These are phyloP conservation scores for Eucalyptus tenuipes DNA, from an alignment of 345 rosid species.

Conservation along the genomic window DNA sequence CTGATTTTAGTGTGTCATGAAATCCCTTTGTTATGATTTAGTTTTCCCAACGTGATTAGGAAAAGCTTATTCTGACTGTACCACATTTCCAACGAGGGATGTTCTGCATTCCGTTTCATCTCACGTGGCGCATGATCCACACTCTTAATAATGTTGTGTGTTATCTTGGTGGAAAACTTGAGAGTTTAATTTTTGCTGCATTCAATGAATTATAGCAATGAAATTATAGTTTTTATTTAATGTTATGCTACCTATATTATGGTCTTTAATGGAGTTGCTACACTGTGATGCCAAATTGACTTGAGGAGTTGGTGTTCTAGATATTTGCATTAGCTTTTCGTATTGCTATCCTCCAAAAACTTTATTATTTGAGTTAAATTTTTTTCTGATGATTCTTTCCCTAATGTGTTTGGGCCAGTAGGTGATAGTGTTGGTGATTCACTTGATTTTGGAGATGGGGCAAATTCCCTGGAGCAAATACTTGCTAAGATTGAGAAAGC, in stretches of 20 bases:
- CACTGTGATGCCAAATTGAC: not conserved
- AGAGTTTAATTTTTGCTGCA: not conserved
- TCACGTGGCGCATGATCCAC: not conserved
- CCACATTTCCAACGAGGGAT: not conserved
- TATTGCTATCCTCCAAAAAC: not conserved
- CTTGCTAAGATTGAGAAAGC: slow-evolving; percentile 51
- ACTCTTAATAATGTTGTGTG: not conserved
- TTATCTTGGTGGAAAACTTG: not conserved
- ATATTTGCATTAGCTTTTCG: not conserved
- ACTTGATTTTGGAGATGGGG: slow-evolving; percentile 30
- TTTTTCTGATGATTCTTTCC: not conserved
- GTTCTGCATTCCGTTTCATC: not conserved
- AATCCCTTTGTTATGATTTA: not conserved
- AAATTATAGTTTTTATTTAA: not conserved
- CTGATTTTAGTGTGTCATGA: not conserved
- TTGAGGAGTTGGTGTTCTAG: not conserved
- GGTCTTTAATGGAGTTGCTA: not conserved
- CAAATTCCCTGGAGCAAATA: slow-evolving; percentile 36
- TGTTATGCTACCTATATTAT: not conserved
- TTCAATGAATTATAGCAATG: not conserved
- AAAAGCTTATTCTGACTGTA: not conserved
- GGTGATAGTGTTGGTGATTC: slow-evolving; percentile 8
- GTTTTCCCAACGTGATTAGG: not conserved
- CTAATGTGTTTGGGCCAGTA: not conserved
- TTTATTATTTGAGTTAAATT: not conserved